Conservation (phyloP, 106 monocot genomes). For the Acanthochlamys bracteata region DNA sequence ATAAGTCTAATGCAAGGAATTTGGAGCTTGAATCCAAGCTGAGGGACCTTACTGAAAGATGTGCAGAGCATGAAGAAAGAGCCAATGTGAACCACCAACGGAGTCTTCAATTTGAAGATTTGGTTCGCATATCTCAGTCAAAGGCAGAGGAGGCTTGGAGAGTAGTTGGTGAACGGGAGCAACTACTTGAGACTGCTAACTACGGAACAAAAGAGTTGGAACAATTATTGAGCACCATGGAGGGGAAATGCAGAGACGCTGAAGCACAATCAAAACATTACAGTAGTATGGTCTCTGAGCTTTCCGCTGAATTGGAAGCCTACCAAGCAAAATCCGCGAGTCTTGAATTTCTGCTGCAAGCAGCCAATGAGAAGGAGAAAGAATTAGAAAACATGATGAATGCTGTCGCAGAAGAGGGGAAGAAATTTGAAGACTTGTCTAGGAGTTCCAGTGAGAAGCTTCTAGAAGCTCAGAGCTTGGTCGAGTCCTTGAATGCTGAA, state of each 20-base stretch:
- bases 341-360: conserved; percentile 28
- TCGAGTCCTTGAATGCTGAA: conserved; percentile 31
- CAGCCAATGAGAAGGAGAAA: conserved; percentile 48
- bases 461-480: conserved; percentile 27
- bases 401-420: conserved; percentile 35
- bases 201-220: conserved; percentile 28
- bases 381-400: conserved; percentile 37
- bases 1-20: conserved; percentile 22
- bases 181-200: conserved; percentile 35
- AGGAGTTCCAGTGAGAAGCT: conserved; percentile 27
- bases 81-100: conserved; percentile 24
- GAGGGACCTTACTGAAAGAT: conserved; percentile 37
- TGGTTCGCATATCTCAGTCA: conserved; percentile 38
- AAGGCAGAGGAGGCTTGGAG: conserved; percentile 42
- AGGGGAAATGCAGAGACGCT: conserved; percentile 27
- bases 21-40: conserved; percentile 45
- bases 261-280: conserved; percentile 24
- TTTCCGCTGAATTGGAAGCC: conserved; percentile 47
- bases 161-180: conserved; percentile 45
- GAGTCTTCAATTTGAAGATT: conserved; percentile 40
- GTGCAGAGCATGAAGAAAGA: conserved; percentile 27
- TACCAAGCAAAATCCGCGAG: conserved; percentile 35
- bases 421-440: conserved; percentile 41
- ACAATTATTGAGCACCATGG: conserved; percentile 15
- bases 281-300: conserved; percentile 24